Conservation (phyloP, 495 filamentous ascomycete species). For the Aspergillus affinis region DNA sequence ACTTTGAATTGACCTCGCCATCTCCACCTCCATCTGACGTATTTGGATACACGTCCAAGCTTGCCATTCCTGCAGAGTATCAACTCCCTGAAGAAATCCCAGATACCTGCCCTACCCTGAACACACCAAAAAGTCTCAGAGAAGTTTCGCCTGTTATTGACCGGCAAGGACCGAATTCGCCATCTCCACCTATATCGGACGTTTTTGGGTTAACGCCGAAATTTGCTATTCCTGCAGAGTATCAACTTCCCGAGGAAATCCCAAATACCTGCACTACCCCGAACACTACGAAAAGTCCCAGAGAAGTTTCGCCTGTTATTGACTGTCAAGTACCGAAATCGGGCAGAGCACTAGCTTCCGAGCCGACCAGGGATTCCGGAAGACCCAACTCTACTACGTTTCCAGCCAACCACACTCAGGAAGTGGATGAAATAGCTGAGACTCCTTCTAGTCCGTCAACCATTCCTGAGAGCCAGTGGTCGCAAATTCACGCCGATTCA, state of each 20-base stretch:
- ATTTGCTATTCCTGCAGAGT: conserved; percentile 19
- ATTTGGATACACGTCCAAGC: not conserved
- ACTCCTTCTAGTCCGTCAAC: conserved; percentile 18
- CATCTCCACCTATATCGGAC: no score
- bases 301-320: not conserved
- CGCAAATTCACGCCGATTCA: not conserved
- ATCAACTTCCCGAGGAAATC: conserved; percentile 20
- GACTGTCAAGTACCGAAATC: not conserved
- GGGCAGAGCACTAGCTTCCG: not conserved
- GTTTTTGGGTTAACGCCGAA: not conserved
- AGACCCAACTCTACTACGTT: not conserved
- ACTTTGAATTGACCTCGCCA: not conserved
- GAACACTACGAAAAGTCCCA: not conserved
- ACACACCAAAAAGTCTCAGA: not conserved
- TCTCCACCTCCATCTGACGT: not conserved
- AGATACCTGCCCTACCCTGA: not conserved
- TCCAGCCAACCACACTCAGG: not conserved
- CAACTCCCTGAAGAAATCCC: conserved; percentile 21
- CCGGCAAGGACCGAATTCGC: not conserved
- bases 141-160: not conserved
- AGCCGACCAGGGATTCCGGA: not conserved
- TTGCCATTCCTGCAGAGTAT: conserved; percentile 4
- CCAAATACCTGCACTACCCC: conserved; percentile 5
- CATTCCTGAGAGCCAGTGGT: conserved; percentile 6
- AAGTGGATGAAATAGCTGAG: conserved; percentile 27